Conservation (phyloP, 2,329 filamentous ascomycete genomes). For the Tolypocladium tropicale region DNA sequence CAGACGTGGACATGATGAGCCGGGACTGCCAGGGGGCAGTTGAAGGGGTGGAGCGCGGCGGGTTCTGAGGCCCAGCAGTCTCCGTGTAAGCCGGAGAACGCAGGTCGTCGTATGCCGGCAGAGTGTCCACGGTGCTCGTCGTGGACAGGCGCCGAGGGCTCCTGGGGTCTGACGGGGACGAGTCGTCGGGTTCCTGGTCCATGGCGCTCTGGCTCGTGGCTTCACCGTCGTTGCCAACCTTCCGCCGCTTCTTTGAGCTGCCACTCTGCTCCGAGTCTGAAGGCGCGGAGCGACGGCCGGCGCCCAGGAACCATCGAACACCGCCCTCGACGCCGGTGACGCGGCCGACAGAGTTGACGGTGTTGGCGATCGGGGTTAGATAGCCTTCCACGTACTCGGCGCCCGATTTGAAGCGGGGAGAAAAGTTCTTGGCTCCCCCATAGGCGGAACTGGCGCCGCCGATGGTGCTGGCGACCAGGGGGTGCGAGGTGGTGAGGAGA, state of each 20-base stretch:
- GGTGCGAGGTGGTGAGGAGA: constrained; percentile 80
- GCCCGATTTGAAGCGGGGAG: constrained; percentile 77
- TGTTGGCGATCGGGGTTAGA: constrained; percentile 76
- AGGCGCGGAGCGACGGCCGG: constrained; percentile 36
- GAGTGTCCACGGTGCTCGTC: constrained; percentile 58
- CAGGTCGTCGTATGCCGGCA: constrained; percentile 77
- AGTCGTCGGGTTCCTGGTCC: constrained; percentile 9
- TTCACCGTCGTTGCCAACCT: constrained; percentile 34
- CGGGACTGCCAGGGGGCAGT: constrained; percentile 62
- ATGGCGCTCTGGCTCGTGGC: constrained; percentile 9
- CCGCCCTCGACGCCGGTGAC: constrained; percentile 82
- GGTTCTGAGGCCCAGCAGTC: constrained; percentile 23
- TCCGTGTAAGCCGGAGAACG: constrained; percentile 68
- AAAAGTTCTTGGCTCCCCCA: constrained; percentile 79
- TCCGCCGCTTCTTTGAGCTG: constrained; percentile 48
- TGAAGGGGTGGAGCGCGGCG: constrained; percentile 17
- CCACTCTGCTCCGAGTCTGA: constrained; percentile 35
- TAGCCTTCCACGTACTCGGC: constrained; percentile 87
- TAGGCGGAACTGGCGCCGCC: constrained; percentile 80
- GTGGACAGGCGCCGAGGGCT: constrained; percentile 48
- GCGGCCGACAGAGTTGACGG: constrained; percentile 72
- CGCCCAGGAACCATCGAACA: constrained; percentile 71
- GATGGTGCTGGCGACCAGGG: constrained; percentile 74
- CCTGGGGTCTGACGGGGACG: constrained; percentile 16
- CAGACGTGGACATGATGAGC: constrained; percentile 82